These are phyloP conservation scores for Lyophyllum semitale DNA, from an alignment of 768 basidiomycete genomes.

Conservation along the genomic window DNA sequence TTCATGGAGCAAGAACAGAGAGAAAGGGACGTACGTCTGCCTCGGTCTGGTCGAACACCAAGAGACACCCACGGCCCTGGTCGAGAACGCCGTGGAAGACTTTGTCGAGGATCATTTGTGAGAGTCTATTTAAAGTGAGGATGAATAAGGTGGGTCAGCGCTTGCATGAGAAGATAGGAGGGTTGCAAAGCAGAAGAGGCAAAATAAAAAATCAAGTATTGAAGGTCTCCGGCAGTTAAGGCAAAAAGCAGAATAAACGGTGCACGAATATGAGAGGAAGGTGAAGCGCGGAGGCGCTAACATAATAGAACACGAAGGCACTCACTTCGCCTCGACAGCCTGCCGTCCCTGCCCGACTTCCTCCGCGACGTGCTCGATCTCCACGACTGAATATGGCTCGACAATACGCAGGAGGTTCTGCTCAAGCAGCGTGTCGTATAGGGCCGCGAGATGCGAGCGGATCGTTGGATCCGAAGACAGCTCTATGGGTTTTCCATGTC, in stretches of 20 bases:
- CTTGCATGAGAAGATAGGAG: background rate
- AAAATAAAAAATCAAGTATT: background rate
- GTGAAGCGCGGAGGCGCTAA: background rate
- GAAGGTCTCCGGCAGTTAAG: too few species aligned
- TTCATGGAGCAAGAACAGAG: background rate
- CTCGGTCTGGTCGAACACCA: constrained; percentile 88
- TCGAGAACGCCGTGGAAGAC: constrained; percentile 95
- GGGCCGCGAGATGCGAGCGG: constrained; percentile 87
- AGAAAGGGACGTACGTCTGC: constrained; percentile 64
- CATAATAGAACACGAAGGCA: constrained; percentile 10
- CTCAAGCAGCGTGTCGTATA: constrained; percentile 95
- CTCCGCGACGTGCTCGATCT: constrained; percentile 88
- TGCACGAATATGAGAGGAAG: background rate
- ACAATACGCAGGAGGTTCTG: constrained; percentile 95
- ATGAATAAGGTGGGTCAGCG: background rate
- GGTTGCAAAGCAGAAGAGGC: background rate
- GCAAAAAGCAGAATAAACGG: too few species aligned
- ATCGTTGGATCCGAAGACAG: constrained; percentile 95
- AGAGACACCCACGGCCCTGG: constrained; percentile 87
- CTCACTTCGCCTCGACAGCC: constrained; percentile 89
- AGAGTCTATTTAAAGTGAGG: constrained; percentile 54
- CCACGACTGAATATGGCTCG: constrained; percentile 93
- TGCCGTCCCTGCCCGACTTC: constrained; percentile 84
- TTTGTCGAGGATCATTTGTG: constrained; percentile 98
- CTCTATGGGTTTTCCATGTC: constrained; percentile 50